Percentiles rank a stretch among this genome's conserved stretches.
These are phyloP conservation scores for Leccinum longicurvipes DNA, from an alignment of 768 basidiomycete genomes.

Conservation along the genomic window DNA sequence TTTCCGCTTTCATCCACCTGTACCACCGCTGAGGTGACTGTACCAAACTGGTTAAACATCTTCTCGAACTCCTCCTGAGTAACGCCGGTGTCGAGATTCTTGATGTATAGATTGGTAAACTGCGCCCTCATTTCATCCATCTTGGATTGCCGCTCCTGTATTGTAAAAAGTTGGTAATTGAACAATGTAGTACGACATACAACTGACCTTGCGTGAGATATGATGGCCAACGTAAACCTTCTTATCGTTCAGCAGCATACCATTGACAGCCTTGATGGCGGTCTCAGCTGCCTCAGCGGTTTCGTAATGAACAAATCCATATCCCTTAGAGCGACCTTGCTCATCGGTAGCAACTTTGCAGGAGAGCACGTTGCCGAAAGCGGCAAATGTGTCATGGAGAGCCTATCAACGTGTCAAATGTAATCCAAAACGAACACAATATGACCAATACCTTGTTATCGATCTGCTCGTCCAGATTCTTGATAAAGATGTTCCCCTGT, in stretches of 20 bases:
- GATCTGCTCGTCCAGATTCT: conserved; percentile 95
- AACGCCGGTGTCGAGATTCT: conserved; percentile 88
- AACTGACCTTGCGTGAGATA: conserved; percentile 86
- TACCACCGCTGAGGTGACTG: conserved; percentile 85
- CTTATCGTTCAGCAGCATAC: conserved; percentile 99
- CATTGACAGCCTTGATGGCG: conserved; percentile 98
- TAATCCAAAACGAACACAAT: neutral
- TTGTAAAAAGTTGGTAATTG: neutral
- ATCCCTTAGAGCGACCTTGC: conserved; percentile 92
- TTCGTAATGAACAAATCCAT: conserved; percentile 99
- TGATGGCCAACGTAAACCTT: conserved; percentile 99
- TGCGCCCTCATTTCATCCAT: conserved; percentile 96
- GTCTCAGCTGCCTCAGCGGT: conserved; percentile 93
- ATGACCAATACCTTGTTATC: conserved; percentile 80
- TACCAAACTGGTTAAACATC: conserved; percentile 75
- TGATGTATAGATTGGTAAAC: conserved; percentile 98
- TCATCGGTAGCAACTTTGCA: conserved; percentile 99
- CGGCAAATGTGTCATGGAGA: conserved; percentile 98
- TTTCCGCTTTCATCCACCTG: conserved; percentile 83
- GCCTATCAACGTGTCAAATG: conserved; percentile 50
- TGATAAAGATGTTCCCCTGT: conserved; percentile 99
- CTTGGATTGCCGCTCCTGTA: conserved; percentile 93
- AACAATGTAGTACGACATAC: no score
- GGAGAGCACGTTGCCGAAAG: conserved; percentile 96
- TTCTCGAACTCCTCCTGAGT: conserved; percentile 82